Conservation (phyloP, 176 grass and related monocot species). For the Echinochloa phyllopogon region DNA sequence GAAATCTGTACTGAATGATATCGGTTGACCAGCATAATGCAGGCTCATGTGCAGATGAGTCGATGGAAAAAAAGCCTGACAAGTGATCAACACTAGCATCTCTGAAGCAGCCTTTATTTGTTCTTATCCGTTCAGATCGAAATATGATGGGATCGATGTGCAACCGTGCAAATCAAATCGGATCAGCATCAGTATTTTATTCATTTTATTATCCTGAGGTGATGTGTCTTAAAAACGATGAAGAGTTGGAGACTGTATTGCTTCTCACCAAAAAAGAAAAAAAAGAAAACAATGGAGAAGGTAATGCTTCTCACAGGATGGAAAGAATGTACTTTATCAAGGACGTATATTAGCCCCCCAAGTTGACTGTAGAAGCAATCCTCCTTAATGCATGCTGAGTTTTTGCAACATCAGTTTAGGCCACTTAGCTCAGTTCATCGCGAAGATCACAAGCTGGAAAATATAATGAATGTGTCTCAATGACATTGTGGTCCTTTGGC, state of each 20-base stretch:
- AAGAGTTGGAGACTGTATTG: neutral
- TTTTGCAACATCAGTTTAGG: neutral
- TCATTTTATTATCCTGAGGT: neutral
- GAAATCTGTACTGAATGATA: constrained; percentile 7
- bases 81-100: neutral
- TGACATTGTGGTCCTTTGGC: neutral
- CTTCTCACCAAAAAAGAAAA: too few relatives aligned
- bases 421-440: neutral
- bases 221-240: neutral
- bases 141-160: constrained; percentile 6
- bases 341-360: constrained; percentile 1
- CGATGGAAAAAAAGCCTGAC: neutral
- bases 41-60: neutral
- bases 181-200: constrained; percentile 11
- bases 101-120: constrained; percentile 16
- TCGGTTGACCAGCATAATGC: constrained; percentile 27
- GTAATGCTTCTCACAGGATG: neutral
- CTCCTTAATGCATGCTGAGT: neutral
- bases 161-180: neutral
- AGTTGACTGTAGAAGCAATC: neutral
- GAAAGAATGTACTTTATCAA: neutral
- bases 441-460: neutral
- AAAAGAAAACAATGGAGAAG: too few relatives aligned
- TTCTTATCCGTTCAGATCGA: constrained; percentile 36
- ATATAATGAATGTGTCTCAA: neutral